phyloP scores from a whole-genome alignment of 495 filamentous ascomycete species.

The Pyrenula aspistea region DNA sequence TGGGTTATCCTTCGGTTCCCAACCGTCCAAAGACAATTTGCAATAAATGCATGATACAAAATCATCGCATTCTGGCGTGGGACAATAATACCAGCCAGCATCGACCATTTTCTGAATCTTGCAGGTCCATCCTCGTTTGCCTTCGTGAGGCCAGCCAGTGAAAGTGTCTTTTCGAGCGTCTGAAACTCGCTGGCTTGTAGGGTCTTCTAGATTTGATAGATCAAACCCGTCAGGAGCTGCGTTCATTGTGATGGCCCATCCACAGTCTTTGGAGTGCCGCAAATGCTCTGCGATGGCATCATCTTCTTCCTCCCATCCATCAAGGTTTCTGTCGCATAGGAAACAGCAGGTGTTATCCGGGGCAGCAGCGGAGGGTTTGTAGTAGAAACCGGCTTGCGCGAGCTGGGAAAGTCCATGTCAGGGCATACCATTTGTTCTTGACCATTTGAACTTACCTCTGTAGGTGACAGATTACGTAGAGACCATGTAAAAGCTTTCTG shows the following conservation, averaged over 20 bases:
- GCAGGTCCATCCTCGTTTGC: slow-evolving; percentile 77
- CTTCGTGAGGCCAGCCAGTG: slow-evolving; percentile 76
- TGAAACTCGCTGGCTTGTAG: slow-evolving; percentile 51
- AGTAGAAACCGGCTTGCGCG: slow-evolving; percentile 84
- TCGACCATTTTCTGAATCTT: slow-evolving; percentile 84
- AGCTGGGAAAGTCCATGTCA: slow-evolving; percentile 41
- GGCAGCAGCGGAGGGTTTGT: slow-evolving; percentile 55
- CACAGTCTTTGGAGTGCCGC: slow-evolving; percentile 67
- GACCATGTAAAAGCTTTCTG: slow-evolving; percentile 63
- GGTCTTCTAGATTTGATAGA: slow-evolving; percentile 53
- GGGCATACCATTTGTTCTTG: slow-evolving; percentile 6
- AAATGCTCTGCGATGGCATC: slow-evolving; percentile 73
- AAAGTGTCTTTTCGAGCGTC: slow-evolving; percentile 77
- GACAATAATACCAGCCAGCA: slow-evolving; percentile 88
- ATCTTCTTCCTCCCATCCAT: slow-evolving; percentile 83
- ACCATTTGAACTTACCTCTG: slow-evolving; percentile 38
- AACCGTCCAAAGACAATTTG: slow-evolving; percentile 71
- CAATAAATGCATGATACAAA: slow-evolving; percentile 85
- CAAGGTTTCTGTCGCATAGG: slow-evolving; percentile 63
- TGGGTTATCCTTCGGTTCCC: slow-evolving; percentile 85
- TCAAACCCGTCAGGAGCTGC: slow-evolving; percentile 57
- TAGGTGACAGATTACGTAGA: slow-evolving; percentile 51
- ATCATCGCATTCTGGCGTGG: slow-evolving; percentile 66
- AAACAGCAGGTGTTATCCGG: slow-evolving; percentile 89
- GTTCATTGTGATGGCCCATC: slow-evolving; percentile 73